These are phyloP conservation scores for Thielaviopsis euricoi DNA, from an alignment of 2,329 filamentous ascomycete genomes.

Conservation along the genomic window DNA sequence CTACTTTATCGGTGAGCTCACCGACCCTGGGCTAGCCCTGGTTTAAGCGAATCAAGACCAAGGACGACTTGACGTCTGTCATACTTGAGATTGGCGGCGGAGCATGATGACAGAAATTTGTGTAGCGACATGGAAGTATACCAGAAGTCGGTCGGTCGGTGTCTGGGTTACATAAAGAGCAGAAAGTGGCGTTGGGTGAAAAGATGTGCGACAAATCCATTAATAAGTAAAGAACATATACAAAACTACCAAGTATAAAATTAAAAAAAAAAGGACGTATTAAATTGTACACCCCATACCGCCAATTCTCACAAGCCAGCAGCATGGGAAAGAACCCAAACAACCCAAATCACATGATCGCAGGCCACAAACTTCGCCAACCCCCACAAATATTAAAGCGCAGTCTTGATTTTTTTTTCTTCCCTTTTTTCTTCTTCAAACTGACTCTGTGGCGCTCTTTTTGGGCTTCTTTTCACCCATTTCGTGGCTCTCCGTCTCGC, in stretches of 20 bases:
- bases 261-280: background rate
- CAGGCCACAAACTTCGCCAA: background rate
- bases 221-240: background rate
- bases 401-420: background rate
- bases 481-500: constrained; percentile 4
- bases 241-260: background rate
- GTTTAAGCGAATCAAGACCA: background rate
- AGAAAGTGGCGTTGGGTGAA: too few species aligned
- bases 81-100: background rate
- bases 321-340: background rate
- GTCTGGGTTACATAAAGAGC: too few species aligned
- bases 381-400: background rate
- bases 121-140: background rate
- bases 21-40: background rate
- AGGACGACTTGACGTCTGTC: background rate
- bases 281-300: background rate
- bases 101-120: background rate
- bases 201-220: background rate
- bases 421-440: too few species aligned
- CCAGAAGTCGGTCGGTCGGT: background rate
- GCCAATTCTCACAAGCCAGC: background rate
- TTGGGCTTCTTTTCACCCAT: constrained; percentile 7
- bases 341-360: background rate
- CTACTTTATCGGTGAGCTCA: background rate
- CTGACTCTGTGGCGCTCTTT: background rate